Percentiles rank a stretch among this genome's conserved stretches.
These are phyloP conservation scores for Penicillium pulvis DNA, from an alignment of 495 filamentous ascomycete species.

Conservation along the genomic window DNA sequence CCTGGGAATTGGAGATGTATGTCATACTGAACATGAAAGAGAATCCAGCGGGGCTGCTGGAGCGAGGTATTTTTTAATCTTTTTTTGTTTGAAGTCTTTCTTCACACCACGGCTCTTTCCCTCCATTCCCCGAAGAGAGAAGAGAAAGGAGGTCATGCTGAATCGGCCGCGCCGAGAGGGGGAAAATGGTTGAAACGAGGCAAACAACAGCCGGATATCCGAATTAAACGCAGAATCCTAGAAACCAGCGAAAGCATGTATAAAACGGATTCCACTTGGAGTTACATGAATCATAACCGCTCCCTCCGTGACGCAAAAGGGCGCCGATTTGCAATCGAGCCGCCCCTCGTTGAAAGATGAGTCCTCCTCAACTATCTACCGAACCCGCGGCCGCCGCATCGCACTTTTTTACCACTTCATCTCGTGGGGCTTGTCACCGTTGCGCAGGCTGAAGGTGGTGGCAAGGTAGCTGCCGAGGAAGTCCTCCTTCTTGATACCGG, in stretches of 20 bases:
- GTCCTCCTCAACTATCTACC: slow-evolving; percentile 50
- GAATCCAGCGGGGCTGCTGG: slow-evolving; percentile 38
- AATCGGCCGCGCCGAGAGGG: slow-evolving; percentile 38
- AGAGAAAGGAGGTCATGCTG: slow-evolving; percentile 32
- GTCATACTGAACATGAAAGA: slow-evolving; percentile 49
- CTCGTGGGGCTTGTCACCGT: slow-evolving; percentile 97
- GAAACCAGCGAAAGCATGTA: slow-evolving; percentile 26
- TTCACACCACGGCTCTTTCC: slow-evolving; percentile 42
- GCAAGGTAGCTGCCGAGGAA: slow-evolving; percentile 86
- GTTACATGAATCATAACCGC: slow-evolving; percentile 48
- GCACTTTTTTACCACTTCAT: slow-evolving; percentile 79
- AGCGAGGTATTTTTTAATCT: slow-evolving; percentile 45
- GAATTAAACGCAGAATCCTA: slow-evolving; percentile 40
- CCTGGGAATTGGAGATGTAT: slow-evolving; percentile 41
- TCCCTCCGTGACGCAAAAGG: slow-evolving; percentile 33
- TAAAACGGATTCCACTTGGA: slow-evolving; percentile 40
- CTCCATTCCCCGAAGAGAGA: slow-evolving; percentile 10
- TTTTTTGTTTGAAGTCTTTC: slow-evolving; percentile 45
- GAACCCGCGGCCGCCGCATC: slow-evolving; percentile 49
- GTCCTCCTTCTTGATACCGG: slow-evolving; percentile 93
- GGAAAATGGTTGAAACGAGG: slow-evolving; percentile 32
- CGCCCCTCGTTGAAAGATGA: slow-evolving; percentile 43
- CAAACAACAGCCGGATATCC: slow-evolving; percentile 40
- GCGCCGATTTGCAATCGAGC: slow-evolving; percentile 45
- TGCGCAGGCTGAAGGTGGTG: slow-evolving; percentile 92